A percentile compares a stretch with the other conserved stretches of the same genome.
Evolutionary conservation across 495 filamentous ascomycete species (phyloP).

Genomic region (Parathielavia hyrcaniae): DNA sequence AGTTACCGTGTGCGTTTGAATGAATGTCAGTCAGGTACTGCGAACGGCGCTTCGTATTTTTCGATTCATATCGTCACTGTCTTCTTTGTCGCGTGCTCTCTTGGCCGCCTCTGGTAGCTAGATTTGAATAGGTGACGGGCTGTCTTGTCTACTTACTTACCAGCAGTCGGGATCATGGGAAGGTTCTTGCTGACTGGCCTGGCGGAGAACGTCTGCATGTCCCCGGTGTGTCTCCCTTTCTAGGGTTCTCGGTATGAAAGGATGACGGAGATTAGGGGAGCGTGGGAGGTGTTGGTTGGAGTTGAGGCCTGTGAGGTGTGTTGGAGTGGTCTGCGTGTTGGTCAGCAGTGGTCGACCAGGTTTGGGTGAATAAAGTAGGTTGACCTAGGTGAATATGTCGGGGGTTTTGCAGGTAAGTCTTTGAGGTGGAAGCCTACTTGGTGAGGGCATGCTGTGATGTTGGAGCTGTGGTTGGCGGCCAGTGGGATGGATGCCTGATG

Average conservation of each 20-base stretch:
- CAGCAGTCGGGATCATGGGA: constrained; percentile 55
- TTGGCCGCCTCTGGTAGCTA: no score
- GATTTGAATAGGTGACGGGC: no score
- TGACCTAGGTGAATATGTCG: constrained; percentile 42
- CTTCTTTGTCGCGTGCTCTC: no score
- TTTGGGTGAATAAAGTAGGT: constrained; percentile 43
- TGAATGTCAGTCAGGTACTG: no score
- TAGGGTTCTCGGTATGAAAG: no score
- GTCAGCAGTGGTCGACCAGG: constrained; percentile 55
- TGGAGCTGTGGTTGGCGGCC: neutral
- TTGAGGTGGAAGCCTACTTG: constrained; percentile 41
- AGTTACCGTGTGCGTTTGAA: no score
- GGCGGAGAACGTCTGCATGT: constrained; percentile 36
- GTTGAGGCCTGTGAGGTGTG: constrained; percentile 17
- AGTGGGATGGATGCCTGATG: constrained; percentile 3
- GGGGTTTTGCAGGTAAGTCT: constrained; percentile 48
- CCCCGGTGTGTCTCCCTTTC: no score
- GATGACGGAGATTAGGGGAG: no score
- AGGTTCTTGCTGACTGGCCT: constrained; percentile 51
- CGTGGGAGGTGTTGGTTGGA: neutral
- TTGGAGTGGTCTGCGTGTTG: constrained; percentile 27
- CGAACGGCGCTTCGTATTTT: no score
- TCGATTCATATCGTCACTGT: no score
- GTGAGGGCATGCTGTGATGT: constrained; percentile 16
- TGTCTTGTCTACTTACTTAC: constrained; percentile 44